A percentile compares a stretch with the other conserved stretches of the same genome.
phyloP scores from a whole-genome alignment of 371 early-diverging fungal species.

The Circinella minor region DNA sequence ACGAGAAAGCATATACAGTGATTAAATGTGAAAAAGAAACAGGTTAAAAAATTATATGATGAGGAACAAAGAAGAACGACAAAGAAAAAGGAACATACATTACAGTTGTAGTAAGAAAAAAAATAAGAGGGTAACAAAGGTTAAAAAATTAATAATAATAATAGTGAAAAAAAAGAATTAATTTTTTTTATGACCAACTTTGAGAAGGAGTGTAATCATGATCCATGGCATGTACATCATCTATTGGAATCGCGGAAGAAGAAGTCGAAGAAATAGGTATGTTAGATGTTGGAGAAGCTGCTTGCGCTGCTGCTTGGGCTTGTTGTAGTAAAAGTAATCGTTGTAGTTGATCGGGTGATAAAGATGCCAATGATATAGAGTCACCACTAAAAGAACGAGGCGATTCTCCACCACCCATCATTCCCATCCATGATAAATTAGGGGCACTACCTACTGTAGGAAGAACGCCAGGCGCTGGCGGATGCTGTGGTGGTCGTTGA shows the following conservation, averaged over 20 bases:
- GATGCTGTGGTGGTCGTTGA: slow-evolving; percentile 21
- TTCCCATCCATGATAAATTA: slow-evolving; percentile 30
- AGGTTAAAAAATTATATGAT: not conserved
- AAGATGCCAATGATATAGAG: slow-evolving; percentile 17
- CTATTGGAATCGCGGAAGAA: not conserved
- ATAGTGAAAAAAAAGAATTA: not conserved
- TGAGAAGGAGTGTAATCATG: slow-evolving; percentile 16
- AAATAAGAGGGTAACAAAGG: not conserved
- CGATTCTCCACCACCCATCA: slow-evolving; percentile 17
- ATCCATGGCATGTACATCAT: slow-evolving; percentile 18
- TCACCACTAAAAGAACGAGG: slow-evolving; percentile 11
- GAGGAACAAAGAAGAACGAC: no score
- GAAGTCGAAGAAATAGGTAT: not conserved
- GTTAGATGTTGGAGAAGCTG: not conserved
- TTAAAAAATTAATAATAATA: not conserved
- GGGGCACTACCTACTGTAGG: slow-evolving; percentile 31
- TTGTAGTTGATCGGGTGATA: slow-evolving; percentile 30
- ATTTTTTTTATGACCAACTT: slow-evolving; percentile 15
- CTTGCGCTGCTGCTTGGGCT: slow-evolving; percentile 15
- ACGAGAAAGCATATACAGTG: slow-evolving; percentile 6
- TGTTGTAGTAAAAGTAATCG: slow-evolving; percentile 26
- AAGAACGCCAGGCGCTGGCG: slow-evolving; percentile 10
- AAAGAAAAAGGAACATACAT: slow-evolving; percentile 1
- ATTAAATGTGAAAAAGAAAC: not conserved
- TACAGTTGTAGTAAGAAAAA: slow-evolving; percentile 8